Base-by-base conservation (phyloP, 2,329 filamentous ascomycete genomes). In the Curvularia hawaiiensis region DNA sequence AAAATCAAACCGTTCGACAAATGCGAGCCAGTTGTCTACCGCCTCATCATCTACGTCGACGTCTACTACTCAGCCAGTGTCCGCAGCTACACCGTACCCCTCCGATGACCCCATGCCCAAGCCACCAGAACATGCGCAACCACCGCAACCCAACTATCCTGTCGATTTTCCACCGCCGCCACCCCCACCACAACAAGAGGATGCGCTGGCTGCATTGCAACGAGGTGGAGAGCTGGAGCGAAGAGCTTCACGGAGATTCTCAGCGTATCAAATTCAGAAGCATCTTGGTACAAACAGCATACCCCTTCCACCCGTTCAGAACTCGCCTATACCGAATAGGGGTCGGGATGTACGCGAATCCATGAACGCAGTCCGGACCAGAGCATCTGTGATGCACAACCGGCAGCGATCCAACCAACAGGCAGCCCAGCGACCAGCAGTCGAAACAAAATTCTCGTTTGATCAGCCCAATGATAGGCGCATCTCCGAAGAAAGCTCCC, bases 181-280 rank as follows among this genome's bases (percentile, higher is more conserved):
- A n/a, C 90, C 91, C 2, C 88, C 89, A 26, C 90, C 92, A 51
- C 90, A 90, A 68, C 88, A 92, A 67, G 90, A 95, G 68, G 96
- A 96, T 79, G 95, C 95, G 5, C 81, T 99, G 51, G 92, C 92
- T 48, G 92, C 93, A 50, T 78, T 99, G 64, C 95, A 98, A 77
- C 87, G 92, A 76, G 93, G 93, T 33, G 94, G 94, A 20, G 93
- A 97, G 65, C 80, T 99, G 49, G 95, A 99, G 78, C 86, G 95
- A 72, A 85, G 95, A 73, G 95, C 95, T 0, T 99, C 95, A 14
- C 85, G 94, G 65, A 84, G 95, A 70, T 99, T 98, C 74, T 98
- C 95, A 2, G 90, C 92, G 52, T 99, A 98, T 74, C 95, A 99
- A 72, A 96, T 99, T 66, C 91, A 92, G 45, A 98, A 97, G 73